These are phyloP conservation scores for Cymbopogon flexuosus DNA, from an alignment of 202 grass and related monocot genomes.

Conservation along the genomic window DNA sequence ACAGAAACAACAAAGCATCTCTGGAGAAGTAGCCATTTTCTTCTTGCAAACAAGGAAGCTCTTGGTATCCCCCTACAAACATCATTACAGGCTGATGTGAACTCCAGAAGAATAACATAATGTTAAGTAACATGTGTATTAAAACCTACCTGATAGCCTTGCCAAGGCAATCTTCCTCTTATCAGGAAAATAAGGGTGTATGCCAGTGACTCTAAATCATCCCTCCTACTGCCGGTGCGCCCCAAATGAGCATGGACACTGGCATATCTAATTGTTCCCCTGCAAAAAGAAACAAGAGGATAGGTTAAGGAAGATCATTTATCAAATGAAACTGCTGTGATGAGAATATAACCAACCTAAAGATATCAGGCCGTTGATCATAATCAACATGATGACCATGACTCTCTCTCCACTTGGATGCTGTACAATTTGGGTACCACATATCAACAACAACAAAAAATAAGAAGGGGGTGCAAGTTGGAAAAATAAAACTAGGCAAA, in stretches of 20 bases:
- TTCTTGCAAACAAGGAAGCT: slow-evolving; percentile 99
- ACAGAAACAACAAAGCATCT: slow-evolving; percentile 74
- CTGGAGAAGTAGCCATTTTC: slow-evolving; percentile 88
- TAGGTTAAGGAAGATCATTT: slow-evolving; percentile 6
- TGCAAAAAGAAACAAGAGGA: slow-evolving; percentile 31
- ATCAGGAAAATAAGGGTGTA: slow-evolving; percentile 93
- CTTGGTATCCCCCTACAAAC: slow-evolving; percentile 84
- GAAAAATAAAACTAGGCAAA: slow-evolving; percentile 4
- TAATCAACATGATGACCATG: slow-evolving; percentile 86
- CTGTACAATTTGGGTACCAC: slow-evolving; percentile 43
- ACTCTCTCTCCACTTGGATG: slow-evolving; percentile 82
- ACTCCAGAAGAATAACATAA: slow-evolving; percentile 9
- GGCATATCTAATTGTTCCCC: slow-evolving; percentile 96
- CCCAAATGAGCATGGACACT: slow-evolving; percentile 98
- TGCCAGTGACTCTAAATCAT: slow-evolving; percentile 91
- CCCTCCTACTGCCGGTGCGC: slow-evolving; percentile 91
- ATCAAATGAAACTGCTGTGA: slow-evolving; percentile 27
- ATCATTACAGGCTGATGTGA: slow-evolving; percentile 15
- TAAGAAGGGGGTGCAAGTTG: not conserved
- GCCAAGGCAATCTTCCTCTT: slow-evolving; percentile 96
- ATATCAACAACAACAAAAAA: not conserved
- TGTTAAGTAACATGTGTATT: slow-evolving; percentile 14
- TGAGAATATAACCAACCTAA: slow-evolving; percentile 52
- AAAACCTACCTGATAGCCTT: slow-evolving; percentile 87
- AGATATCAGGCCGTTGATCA: slow-evolving; percentile 95